Evolutionary conservation across 495 filamentous ascomycete species (phyloP), one percentile per base, ranked within the genome.

Genomic region (Platismatia glauca): DNA sequence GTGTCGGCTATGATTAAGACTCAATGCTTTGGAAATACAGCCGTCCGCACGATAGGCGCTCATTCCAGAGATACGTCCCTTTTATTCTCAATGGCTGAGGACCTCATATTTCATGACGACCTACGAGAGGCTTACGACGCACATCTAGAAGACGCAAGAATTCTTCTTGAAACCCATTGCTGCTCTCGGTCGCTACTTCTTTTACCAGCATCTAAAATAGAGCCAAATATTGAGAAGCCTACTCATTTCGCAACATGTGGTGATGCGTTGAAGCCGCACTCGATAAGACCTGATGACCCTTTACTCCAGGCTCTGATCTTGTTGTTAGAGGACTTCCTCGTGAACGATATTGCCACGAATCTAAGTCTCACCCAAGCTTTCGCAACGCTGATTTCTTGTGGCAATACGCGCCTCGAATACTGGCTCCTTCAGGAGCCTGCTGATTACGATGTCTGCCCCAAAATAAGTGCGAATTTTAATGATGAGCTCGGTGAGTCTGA

Each of bases 331-430:
- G 83, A 80, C 0, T 99, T 97, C 70, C 89, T 96, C 66, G 82
- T 86, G 8, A 97, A 99, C 71, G 84, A 90, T 22, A 84, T 97
- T 3, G 90, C 95, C 62, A 89, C 86, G 20, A 99, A 99, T 69
- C 77, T 99, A 15, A 84, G 85, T 3, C 75, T 96, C 11, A 97
- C 95, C 1, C 87, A 91, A 67, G 82, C 86, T 8, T 79, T 99
- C 20, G 83, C 92, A 60, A 88, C 90, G 63, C 78, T 97, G 34
- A 86, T 88, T 20, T 86, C 88, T 1, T 97, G 94, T 64, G 85
- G 89, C 20, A 87, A 86, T 55, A 86, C 95, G 69, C 81, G 84
- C 7, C 78, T 97, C 2, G 91, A 97, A 69, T 86, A 86, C 18
- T 97, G 95, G 94, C 80, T 97, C n/a, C 75, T 92, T 15, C 84